phyloP scores from a whole-genome alignment of 2,329 filamentous ascomycete genomes.

The Ceratocystis harringtonii region DNA sequence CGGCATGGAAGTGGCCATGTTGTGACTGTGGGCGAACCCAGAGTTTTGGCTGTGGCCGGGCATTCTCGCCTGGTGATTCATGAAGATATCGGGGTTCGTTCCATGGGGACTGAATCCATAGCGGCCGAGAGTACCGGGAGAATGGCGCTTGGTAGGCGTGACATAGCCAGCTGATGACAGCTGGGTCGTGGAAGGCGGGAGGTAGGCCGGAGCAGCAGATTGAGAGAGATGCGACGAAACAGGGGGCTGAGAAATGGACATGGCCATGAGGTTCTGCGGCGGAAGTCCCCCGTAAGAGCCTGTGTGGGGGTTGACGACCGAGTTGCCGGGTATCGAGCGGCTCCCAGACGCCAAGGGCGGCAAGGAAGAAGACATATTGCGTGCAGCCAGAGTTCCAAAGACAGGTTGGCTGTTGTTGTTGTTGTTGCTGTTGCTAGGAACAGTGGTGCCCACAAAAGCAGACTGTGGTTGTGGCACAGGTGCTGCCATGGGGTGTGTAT shows the following conservation, averaged over 20 bases:
- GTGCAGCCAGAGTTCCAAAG: not conserved
- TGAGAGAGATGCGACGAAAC: constrained; percentile 4
- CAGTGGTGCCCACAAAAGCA: not conserved
- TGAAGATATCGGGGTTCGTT: not conserved
- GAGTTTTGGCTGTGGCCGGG: not conserved
- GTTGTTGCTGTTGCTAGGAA: not conserved
- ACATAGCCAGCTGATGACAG: constrained; percentile 25
- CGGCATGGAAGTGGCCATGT: constrained; percentile 28
- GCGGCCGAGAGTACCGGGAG: constrained; percentile 34
- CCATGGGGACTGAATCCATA: constrained; percentile 20
- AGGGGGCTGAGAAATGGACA: not conserved
- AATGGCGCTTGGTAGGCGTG: constrained; percentile 40
- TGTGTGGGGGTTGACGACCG: not conserved
- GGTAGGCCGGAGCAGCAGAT: constrained; percentile 2
- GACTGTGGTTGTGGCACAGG: not conserved
- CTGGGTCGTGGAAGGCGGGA: constrained; percentile 12
- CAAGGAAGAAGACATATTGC: not conserved
- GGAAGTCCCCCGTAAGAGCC: not conserved
- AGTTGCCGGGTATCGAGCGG: not conserved
- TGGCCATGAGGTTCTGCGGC: not conserved
- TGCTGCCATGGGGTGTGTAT: not conserved
- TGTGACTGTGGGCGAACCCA: not conserved
- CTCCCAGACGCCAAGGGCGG: not conserved
- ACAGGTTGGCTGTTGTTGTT: not conserved
- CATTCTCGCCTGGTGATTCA: not conserved